phyloP scores from a whole-genome alignment of 1,284 basidiomycete genomes.

The Stygiomarasmius scandens region DNA sequence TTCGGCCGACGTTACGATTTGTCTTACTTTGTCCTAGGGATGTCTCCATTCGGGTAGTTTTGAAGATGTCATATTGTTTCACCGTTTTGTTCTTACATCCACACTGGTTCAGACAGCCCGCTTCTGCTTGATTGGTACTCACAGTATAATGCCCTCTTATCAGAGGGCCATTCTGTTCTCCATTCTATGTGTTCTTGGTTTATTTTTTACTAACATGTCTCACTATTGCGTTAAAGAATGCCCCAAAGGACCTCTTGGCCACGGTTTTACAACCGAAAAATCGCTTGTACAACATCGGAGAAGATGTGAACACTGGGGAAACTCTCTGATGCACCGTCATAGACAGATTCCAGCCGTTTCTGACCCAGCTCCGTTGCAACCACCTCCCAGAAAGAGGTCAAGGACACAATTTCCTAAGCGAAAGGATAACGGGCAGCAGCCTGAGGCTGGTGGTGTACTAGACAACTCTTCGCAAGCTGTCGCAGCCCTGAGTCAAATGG shows the following conservation, averaged over 20 bases:
- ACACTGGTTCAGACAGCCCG: too few species aligned
- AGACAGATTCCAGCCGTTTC: background rate
- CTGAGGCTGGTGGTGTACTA: too few species aligned
- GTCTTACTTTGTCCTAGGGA: background rate
- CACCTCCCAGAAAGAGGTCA: background rate
- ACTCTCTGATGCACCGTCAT: too few species aligned
- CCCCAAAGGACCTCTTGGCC: background rate
- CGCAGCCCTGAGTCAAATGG: too few species aligned
- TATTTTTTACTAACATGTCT: constrained; percentile 1
- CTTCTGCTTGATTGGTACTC: too few species aligned
- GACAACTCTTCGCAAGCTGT: too few species aligned
- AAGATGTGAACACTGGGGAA: background rate
- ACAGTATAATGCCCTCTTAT: background rate
- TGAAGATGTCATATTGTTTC: too few species aligned
- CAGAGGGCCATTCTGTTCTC: background rate
- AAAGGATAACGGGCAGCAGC: too few species aligned
- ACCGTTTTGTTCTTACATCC: too few species aligned
- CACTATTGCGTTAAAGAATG: constrained; percentile 2
- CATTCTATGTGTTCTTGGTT: background rate
- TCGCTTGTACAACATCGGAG: background rate
- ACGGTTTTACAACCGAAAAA: background rate
- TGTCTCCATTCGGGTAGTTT: background rate
- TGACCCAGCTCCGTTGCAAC: background rate
- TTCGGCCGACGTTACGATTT: background rate
- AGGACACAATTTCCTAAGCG: too few species aligned